These are phyloP conservation scores for Diaporthe citriasiana DNA, from an alignment of 2,329 filamentous ascomycete species.

Conservation along the genomic window DNA sequence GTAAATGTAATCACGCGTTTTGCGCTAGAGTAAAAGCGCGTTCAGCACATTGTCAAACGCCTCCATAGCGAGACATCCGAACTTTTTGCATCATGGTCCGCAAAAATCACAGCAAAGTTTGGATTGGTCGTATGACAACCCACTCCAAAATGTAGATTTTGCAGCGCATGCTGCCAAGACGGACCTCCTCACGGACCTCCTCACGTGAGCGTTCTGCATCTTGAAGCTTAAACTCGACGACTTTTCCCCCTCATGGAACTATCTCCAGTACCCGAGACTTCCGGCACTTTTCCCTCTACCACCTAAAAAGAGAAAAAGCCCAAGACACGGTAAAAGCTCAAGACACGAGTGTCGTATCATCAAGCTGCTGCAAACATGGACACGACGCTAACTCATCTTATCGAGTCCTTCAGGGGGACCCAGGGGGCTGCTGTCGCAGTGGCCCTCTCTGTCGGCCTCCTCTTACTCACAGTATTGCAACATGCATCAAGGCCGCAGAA, in stretches of 20 bases:
- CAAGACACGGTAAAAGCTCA: neutral
- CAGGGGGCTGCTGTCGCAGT: slow-evolving; percentile 10
- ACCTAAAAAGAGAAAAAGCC: too few species aligned
- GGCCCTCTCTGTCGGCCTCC: slow-evolving; percentile 2
- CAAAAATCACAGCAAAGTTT: neutral
- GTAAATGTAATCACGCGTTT: neutral
- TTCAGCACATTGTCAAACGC: too few species aligned
- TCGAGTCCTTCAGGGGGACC: neutral
- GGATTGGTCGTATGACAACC: slow-evolving; percentile 15
- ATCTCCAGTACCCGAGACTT: neutral
- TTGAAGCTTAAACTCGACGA: neutral
- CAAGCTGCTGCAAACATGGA: neutral
- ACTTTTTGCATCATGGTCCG: slow-evolving; percentile 1
- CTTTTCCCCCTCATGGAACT: neutral
- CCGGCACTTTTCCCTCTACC: neutral
- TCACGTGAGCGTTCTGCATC: slow-evolving; percentile 1
- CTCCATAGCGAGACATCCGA: neutral
- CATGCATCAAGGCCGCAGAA: neutral
- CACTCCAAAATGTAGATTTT: slow-evolving; percentile 12
- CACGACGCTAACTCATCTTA: neutral
- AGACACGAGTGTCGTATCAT: neutral
- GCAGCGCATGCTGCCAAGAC: slow-evolving; percentile 18
- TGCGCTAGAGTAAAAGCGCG: slow-evolving; percentile 10
- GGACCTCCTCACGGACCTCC: slow-evolving; percentile 5
- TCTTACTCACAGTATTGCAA: slow-evolving; percentile 15